Evolutionary conservation across 2,329 filamentous ascomycete genomes (phyloP), one percentile per base, ranked within the genome.

Genomic region (Gaeumannomyces tritici): DNA sequence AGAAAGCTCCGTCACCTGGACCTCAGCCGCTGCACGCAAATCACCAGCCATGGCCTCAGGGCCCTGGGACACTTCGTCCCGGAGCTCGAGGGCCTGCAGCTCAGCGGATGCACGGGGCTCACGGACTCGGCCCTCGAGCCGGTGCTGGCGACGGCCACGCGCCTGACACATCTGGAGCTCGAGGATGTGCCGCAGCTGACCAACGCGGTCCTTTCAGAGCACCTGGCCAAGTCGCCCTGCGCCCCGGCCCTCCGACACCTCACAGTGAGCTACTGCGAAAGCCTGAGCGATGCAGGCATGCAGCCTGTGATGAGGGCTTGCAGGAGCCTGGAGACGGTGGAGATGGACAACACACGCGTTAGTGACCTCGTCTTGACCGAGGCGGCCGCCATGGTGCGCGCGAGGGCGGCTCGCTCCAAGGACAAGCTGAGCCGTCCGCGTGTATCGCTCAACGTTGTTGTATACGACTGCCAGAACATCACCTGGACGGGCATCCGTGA

Each of bases 401-500:
- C 80, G 61, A 89, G 91, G 79, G 74, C 79, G 2, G 68, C 71
- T 61, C 77, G 75, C 57, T 75, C 76, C n/a, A 59, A 33, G 12
- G 71, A 73, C 60, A 70, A 72, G 31, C 68, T 72, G 60, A 68
- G 73, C 6, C 67, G 73, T 4, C 86, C 87, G 3, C 74, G 74
- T 51, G 73, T 89, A 21, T 89, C 90, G 9, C 79, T 98, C 2
- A 84, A 84, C 56, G 78, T 98, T 66, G 88, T 93, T 0, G 87
- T 93, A 9, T 99, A 95, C 72, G 95, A 99, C 75, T 98, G 93
- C 73, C 85, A 88, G 66, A 90, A 93, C 69, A 86, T 98, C 3
- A 96, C 91, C 1, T 98, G 93, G 93, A 90, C 90, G 0, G 93
- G 93, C 33, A 84, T 97, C 51, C 88, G 90, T 59, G 91, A 96